Conservation (phyloP, 2,329 filamentous ascomycete species). For the Sclerotinia nivalis region DNA sequence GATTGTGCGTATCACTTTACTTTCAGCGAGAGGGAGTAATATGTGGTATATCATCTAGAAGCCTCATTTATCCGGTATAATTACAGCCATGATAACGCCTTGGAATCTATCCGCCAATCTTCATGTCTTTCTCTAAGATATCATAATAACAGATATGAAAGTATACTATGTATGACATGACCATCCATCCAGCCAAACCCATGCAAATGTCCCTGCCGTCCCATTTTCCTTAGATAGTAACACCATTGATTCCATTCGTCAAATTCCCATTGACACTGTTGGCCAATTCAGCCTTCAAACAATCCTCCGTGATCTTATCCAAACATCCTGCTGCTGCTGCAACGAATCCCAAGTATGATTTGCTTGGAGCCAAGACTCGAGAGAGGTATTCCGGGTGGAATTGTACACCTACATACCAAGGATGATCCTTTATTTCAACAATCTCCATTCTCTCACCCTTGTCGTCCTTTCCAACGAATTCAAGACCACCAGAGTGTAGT, state of each 20-base stretch:
- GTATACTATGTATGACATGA: neutral
- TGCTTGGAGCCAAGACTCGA: constrained; percentile 71
- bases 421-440: constrained; percentile 78
- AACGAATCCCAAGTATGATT: constrained; percentile 81
- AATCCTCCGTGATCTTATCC: constrained; percentile 35
- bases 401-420: constrained; percentile 83
- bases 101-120: constrained; percentile 3
- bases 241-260: constrained; percentile 20
- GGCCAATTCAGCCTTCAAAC: constrained; percentile 14
- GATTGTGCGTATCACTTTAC: constrained; percentile 4
- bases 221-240: constrained; percentile 21
- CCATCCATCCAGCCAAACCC: constrained; percentile 13
- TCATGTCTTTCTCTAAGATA: constrained; percentile 7
- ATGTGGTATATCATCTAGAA: constrained; percentile 1
- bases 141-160: neutral
- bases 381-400: constrained; percentile 86
- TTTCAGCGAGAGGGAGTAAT: neutral
- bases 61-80: neutral
- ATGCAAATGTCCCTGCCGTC: constrained; percentile 5
- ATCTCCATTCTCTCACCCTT: constrained; percentile 79
- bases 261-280: constrained; percentile 19
- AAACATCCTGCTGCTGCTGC: constrained; percentile 59
- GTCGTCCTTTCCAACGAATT: constrained; percentile 78
- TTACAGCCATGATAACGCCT: constrained; percentile 18
- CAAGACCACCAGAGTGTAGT: constrained; percentile 68